Conservation (phyloP, 345 rosid genomes). For the Corymbia maculata region DNA sequence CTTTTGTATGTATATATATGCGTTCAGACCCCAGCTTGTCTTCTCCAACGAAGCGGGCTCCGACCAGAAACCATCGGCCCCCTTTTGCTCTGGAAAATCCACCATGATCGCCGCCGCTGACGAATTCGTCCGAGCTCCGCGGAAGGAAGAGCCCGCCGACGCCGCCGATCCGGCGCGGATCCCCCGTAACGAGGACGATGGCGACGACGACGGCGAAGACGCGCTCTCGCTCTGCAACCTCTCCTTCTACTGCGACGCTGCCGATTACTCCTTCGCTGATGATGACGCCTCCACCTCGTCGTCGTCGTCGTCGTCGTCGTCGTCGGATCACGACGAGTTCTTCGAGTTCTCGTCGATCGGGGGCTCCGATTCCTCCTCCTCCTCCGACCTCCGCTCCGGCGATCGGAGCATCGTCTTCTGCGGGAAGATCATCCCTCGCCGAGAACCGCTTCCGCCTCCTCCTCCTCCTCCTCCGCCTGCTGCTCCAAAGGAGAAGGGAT, state of each 20-base stretch:
- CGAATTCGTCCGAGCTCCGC: not conserved
- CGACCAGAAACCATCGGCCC: not conserved
- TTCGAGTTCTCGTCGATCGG: conserved; percentile 2
- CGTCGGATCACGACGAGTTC: not conserved
- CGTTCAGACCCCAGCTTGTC: not conserved
- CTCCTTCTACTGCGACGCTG: not conserved
- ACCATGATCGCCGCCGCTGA: not conserved
- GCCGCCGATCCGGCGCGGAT: not conserved
- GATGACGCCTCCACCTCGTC: not conserved
- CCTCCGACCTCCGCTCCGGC: not conserved
- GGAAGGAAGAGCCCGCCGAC: not conserved
- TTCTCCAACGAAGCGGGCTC: not conserved
- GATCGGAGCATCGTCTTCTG: conserved; percentile 2
- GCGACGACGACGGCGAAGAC: not conserved
- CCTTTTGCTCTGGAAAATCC: not conserved
- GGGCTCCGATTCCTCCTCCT: not conserved
- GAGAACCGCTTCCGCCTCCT: not conserved
- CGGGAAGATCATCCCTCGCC: conserved; percentile 2
- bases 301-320: not conserved
- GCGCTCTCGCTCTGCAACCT: conserved; percentile 8
- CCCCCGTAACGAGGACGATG: not conserved
- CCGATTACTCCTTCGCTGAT: not conserved
- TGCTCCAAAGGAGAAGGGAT: not conserved
- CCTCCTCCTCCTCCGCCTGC: not conserved
- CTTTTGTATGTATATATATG: not conserved